These are phyloP conservation scores for Pythium vanterpoolii DNA, from an alignment of 352 stramenopile species.

Conservation along the genomic window DNA sequence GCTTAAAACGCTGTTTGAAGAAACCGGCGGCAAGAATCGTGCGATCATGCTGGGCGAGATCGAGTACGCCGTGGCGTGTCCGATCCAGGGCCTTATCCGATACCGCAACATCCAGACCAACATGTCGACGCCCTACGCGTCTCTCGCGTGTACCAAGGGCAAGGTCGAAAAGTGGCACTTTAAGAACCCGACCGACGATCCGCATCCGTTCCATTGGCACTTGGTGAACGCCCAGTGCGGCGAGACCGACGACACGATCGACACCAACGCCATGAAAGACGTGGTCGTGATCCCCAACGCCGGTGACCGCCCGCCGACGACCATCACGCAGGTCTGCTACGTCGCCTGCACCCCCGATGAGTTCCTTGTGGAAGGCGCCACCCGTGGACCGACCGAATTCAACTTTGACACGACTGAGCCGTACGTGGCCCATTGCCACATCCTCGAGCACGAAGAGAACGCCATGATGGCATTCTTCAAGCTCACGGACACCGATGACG, in stretches of 20 bases:
- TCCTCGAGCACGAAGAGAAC: conserved; percentile 79
- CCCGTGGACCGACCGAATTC: conserved; percentile 47
- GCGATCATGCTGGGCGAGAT: conserved; percentile 55
- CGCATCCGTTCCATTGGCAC: conserved; percentile 78
- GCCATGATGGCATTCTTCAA: conserved; percentile 71
- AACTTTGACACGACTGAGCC: conserved; percentile 67
- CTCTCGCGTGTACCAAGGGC: conserved; percentile 58
- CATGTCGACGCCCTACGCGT: conserved; percentile 41
- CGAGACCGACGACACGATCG: conserved; percentile 48
- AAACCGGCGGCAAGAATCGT: conserved; percentile 50
- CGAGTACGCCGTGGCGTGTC: conserved; percentile 39
- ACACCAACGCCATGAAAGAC: conserved; percentile 72
- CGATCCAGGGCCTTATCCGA: conserved; percentile 41
- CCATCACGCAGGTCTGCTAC: conserved; percentile 71
- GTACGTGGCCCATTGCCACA: conserved; percentile 77
- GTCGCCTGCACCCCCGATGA: conserved; percentile 70
- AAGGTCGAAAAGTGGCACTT: conserved; percentile 81
- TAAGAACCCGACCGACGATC: conserved; percentile 72
- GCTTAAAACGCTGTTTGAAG: conserved; percentile 50
- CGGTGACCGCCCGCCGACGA: conserved; percentile 30
- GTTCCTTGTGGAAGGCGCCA: conserved; percentile 53
- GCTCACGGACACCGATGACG: conserved; percentile 45
- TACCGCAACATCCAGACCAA: conserved; percentile 57
- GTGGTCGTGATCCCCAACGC: conserved; percentile 73
- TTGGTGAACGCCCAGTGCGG: conserved; percentile 73